Conservation (phyloP, 2,329 filamentous ascomycete species). For the Aureobasidium sp. region DNA sequence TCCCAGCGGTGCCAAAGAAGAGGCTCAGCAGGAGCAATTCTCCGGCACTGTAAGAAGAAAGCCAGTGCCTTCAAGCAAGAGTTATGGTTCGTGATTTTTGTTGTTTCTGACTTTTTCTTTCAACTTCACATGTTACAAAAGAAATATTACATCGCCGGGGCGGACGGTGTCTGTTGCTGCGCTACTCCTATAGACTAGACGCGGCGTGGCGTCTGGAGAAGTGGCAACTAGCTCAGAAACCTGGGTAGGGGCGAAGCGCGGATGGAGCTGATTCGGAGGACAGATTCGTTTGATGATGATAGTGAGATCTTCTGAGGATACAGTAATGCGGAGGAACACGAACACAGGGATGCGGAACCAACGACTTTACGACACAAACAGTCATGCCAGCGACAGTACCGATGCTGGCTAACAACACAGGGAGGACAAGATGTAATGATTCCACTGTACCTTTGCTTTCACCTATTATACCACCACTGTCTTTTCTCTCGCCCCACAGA, state of each 20-base stretch:
- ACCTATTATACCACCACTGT: not conserved
- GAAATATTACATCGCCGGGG: not conserved
- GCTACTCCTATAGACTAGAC: not conserved
- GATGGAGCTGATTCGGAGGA: conserved; percentile 6
- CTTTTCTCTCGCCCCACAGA: not conserved
- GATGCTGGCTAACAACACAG: not conserved
- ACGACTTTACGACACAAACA: conserved; percentile 1
- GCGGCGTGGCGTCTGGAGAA: not conserved
- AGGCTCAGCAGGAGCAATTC: not conserved
- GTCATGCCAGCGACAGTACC: not conserved
- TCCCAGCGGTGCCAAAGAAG: conserved; percentile 15
- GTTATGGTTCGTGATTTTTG: conserved; percentile 12
- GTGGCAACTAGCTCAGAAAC: not conserved
- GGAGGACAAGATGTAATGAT: conserved; percentile 7
- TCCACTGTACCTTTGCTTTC: not conserved
- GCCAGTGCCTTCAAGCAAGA: conserved; percentile 14
- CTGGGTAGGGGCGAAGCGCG: not conserved
- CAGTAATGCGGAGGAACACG: not conserved
- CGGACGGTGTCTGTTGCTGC: not conserved
- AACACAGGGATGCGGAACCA: not conserved
- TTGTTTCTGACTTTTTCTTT: not conserved
- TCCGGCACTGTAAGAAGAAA: conserved; percentile 18
- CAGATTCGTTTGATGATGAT: conserved; percentile 9
- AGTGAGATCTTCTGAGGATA: conserved; percentile 3
- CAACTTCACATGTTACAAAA: not conserved